A percentile compares a stretch with the other conserved stretches of the same genome.
phyloP scores from a whole-genome alignment of 192 early-diverging fungal genomes.

The Coemansia sp. region DNA sequence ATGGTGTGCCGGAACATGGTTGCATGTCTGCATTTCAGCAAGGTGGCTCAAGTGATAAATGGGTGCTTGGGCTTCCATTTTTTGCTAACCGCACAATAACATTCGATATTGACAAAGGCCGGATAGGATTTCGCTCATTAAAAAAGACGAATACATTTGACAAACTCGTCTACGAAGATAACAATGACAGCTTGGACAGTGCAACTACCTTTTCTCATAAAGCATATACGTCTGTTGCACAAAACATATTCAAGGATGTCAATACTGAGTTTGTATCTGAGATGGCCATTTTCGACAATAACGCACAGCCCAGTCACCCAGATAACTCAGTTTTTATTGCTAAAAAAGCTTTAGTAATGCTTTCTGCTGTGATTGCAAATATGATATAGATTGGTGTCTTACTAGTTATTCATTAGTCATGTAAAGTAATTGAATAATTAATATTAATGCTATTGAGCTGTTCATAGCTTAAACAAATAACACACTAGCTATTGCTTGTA shows the following conservation, averaged over 20 bases:
- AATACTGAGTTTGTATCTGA: not conserved
- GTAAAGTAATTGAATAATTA: no score
- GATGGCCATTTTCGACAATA: not conserved
- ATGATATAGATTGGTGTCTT: not conserved
- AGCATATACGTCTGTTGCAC: not conserved
- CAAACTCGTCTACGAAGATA: not conserved
- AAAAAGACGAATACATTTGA: slow-evolving; percentile 8
- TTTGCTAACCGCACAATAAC: slow-evolving; percentile 44
- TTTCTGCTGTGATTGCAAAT: not conserved
- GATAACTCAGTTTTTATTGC: not conserved
- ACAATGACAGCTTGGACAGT: not conserved
- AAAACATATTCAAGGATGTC: slow-evolving; percentile 1
- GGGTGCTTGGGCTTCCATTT: slow-evolving; percentile 49
- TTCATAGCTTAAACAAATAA: no score
- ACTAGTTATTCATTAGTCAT: no score
- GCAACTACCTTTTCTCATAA: not conserved
- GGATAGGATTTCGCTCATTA: slow-evolving; percentile 31
- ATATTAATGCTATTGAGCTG: no score
- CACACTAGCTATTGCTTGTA: not conserved
- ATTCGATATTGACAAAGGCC: slow-evolving; percentile 45
- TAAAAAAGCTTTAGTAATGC: not conserved
- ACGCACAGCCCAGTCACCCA: not conserved
- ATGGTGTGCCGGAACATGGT: slow-evolving; percentile 36
- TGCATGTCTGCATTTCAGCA: slow-evolving; percentile 55
- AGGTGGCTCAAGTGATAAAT: slow-evolving; percentile 42